These are phyloP conservation scores for Aulographum hederae DNA, from an alignment of 2,329 filamentous ascomycete species.

Conservation along the genomic window DNA sequence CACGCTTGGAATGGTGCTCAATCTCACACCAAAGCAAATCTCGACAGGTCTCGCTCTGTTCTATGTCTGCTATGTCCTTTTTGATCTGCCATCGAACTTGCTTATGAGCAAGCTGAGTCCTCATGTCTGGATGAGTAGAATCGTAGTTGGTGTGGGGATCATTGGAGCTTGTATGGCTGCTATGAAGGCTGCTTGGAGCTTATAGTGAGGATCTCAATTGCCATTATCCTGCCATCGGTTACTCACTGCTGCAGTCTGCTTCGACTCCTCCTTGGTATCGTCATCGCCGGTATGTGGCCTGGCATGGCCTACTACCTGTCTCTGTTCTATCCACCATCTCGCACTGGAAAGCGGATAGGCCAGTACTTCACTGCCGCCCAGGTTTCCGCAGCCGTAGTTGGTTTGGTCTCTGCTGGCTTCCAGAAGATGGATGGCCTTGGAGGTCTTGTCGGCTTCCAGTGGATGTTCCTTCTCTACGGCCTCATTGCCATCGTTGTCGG, in stretches of 20 bases:
- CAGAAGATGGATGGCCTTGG: conserved; percentile 70
- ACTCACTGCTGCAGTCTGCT: conserved; percentile 37
- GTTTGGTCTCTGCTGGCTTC: conserved; percentile 77
- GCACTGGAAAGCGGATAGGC: conserved; percentile 74
- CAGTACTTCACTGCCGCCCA: conserved; percentile 81
- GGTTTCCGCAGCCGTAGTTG: conserved; percentile 75
- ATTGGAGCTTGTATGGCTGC: conserved; percentile 73
- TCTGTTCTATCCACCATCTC: conserved; percentile 74
- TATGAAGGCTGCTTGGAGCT: conserved; percentile 65
- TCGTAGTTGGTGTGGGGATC: conserved; percentile 71
- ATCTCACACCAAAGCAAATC: conserved; percentile 55
- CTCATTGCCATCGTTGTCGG: conserved; percentile 56
- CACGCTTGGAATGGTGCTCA: conserved; percentile 54
- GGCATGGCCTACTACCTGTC: conserved; percentile 89
- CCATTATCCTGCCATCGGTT: not conserved
- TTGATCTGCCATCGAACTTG: conserved; percentile 76
- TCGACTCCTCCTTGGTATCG: conserved; percentile 66
- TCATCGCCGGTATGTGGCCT: conserved; percentile 89
- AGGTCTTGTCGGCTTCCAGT: conserved; percentile 66
- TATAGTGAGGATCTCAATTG: conserved; percentile 41
- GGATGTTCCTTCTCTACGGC: conserved; percentile 87
- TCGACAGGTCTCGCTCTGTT: conserved; percentile 75
- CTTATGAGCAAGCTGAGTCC: conserved; percentile 75
- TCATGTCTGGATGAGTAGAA: conserved; percentile 80
- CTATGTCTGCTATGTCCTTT: conserved; percentile 82